These are phyloP conservation scores for Purpureocillium takamizusanense DNA, from an alignment of 2,329 filamentous ascomycete genomes.

Conservation along the genomic window DNA sequence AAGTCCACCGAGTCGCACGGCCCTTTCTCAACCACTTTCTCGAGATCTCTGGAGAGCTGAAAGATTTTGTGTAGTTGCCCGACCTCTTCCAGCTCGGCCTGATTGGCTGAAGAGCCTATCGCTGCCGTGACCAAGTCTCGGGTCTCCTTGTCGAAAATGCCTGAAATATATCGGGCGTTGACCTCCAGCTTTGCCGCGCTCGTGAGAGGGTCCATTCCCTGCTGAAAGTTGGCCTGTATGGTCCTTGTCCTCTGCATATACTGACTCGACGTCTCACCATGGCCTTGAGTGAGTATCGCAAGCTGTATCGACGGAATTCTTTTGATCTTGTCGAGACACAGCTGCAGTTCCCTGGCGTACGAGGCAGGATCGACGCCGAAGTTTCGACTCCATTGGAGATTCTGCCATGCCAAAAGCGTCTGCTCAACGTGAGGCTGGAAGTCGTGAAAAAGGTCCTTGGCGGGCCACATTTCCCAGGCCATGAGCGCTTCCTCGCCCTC, in stretches of 20 bases:
- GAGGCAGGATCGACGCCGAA: slow-evolving; percentile 37
- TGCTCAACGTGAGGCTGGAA: slow-evolving; percentile 19
- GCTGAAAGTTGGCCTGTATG: slow-evolving; percentile 24
- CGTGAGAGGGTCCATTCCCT: slow-evolving; percentile 18
- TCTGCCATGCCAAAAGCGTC: slow-evolving; percentile 35
- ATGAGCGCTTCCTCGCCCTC: slow-evolving; percentile 48
- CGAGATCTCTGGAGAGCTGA: slow-evolving; percentile 47
- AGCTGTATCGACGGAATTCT: slow-evolving; percentile 44
- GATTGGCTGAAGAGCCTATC: slow-evolving; percentile 35
- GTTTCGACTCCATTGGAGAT: slow-evolving; percentile 26
- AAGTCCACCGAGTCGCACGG: slow-evolving; percentile 30
- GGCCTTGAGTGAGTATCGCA: slow-evolving; percentile 41
- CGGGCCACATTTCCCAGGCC: slow-evolving; percentile 19
- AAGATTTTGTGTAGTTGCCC: slow-evolving; percentile 43
- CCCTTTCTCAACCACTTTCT: slow-evolving; percentile 39
- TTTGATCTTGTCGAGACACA: slow-evolving; percentile 38
- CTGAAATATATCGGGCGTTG: slow-evolving; percentile 38
- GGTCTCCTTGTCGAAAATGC: slow-evolving; percentile 26
- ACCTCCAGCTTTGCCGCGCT: slow-evolving; percentile 12
- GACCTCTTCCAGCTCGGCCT: slow-evolving; percentile 28
- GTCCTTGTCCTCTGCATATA: slow-evolving; percentile 36
- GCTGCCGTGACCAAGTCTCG: slow-evolving; percentile 7
- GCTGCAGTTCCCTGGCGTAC: slow-evolving; percentile 45
- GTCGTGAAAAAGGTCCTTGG: slow-evolving; percentile 9
- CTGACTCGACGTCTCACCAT: slow-evolving; percentile 38